Evolutionary conservation across 2,329 filamentous ascomycete species (phyloP).

Genomic region (Stachybotrys elegans): DNA sequence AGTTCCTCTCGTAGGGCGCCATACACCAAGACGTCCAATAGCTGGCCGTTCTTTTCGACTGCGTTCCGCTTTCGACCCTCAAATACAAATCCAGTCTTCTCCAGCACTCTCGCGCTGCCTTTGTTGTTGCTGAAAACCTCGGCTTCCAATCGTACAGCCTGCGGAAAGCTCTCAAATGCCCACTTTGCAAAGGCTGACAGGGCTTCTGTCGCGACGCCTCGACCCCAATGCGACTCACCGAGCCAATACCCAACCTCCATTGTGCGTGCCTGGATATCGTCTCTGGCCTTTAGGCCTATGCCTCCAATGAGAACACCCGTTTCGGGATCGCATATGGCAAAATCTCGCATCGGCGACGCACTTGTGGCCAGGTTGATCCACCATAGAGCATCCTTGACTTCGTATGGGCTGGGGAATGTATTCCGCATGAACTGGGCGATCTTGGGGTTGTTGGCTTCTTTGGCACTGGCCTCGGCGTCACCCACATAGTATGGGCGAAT

Average conservation of each 20-base stretch:
- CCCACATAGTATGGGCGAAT: constrained; percentile 33
- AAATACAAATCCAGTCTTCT: constrained; percentile 33
- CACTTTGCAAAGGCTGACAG: constrained; percentile 32
- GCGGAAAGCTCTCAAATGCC: constrained; percentile 36
- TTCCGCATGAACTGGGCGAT: constrained; percentile 36
- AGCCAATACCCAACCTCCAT: constrained; percentile 48
- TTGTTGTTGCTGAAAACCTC: constrained; percentile 29
- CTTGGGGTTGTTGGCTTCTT: constrained; percentile 31
- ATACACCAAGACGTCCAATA: constrained; percentile 31
- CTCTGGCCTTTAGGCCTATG: constrained; percentile 26
- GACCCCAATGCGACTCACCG: constrained; percentile 36
- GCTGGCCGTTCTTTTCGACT: constrained; percentile 33
- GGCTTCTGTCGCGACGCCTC: constrained; percentile 38
- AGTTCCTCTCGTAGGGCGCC: not conserved
- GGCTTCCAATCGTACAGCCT: constrained; percentile 37
- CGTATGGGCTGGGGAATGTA: constrained; percentile 42
- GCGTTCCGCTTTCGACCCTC: constrained; percentile 40
- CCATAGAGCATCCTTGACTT: constrained; percentile 28
- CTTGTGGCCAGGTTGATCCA: constrained; percentile 25
- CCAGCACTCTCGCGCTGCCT: constrained; percentile 37
- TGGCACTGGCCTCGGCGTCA: constrained; percentile 31
- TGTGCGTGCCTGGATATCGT: constrained; percentile 35
- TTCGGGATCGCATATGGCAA: constrained; percentile 16
- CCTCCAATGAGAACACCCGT: constrained; percentile 20
- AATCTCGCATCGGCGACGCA: not conserved